A percentile compares a stretch with the other conserved stretches of the same genome.
Conservation (phyloP, 2,329 filamentous ascomycete species). For the Hypoxylon sp. region DNA sequence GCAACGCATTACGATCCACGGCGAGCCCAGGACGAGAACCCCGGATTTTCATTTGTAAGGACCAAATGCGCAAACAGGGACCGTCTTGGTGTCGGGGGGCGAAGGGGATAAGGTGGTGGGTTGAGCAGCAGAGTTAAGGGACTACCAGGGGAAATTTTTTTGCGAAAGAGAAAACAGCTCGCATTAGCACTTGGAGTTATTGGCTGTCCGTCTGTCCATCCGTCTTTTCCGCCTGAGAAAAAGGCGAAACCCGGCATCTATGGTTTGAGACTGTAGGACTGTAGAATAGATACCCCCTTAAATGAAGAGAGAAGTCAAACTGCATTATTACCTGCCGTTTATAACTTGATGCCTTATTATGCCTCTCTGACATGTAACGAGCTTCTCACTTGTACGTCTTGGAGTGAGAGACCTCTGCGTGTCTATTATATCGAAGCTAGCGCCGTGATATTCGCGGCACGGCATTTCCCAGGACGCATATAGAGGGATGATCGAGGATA, state of each 20-base stretch:
- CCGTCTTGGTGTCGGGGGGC: not conserved
- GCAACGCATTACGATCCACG: constrained; percentile 9
- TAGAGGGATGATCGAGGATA: no score
- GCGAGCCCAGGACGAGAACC: not conserved
- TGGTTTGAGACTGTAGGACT: constrained; percentile 46
- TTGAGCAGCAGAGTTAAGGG: not conserved
- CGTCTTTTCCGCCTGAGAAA: constrained; percentile 9
- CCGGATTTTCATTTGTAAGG: constrained; percentile 33
- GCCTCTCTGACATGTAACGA: not conserved
- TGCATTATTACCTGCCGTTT: not conserved
- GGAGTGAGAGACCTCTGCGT: no score
- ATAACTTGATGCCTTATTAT: not conserved
- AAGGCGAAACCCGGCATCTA: constrained; percentile 32
- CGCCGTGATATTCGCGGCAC: no score
- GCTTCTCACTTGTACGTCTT: no score
- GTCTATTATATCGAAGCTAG: no score
- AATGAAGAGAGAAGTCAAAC: constrained; percentile 29
- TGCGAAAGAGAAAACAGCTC: constrained; percentile 22
- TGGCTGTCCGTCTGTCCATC: constrained; percentile 24
- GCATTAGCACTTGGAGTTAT: constrained; percentile 42
- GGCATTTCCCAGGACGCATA: no score
- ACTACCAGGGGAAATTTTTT: constrained; percentile 9
- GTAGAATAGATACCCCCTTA: constrained; percentile 49
- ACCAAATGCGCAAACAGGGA: not conserved
- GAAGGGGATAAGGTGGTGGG: not conserved